Evolutionary conservation across 1,284 basidiomycete species (phyloP).

Genomic region (Sanghuangporus baumii): DNA sequence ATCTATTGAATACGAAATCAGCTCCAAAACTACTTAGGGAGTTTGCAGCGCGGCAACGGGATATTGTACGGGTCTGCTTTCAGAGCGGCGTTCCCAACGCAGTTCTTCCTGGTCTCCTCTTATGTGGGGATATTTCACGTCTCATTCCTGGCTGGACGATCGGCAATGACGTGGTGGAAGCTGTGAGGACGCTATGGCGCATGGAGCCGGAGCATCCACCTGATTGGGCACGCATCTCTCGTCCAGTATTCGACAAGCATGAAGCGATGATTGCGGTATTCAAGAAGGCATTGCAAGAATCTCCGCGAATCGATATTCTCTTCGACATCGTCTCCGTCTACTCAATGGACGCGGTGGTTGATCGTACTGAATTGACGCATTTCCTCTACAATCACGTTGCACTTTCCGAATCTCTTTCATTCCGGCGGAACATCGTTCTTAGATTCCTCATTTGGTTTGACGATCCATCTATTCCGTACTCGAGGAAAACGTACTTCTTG

Average conservation of each 20-base stretch:
- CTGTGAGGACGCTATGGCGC: conserved; percentile 71
- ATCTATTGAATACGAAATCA: conserved; percentile 71
- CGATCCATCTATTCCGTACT: conserved; percentile 59
- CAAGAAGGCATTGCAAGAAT: conserved; percentile 61
- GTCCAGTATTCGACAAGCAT: conserved; percentile 59
- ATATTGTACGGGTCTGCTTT: conserved; percentile 58
- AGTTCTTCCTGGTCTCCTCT: conserved; percentile 63
- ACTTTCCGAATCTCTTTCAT: conserved; percentile 52
- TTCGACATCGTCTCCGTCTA: conserved; percentile 87
- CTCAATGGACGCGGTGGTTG: conserved; percentile 77
- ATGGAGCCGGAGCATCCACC: conserved; percentile 33
- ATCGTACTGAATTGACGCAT: conserved; percentile 75
- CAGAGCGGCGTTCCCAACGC: conserved; percentile 48
- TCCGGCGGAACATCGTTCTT: conserved; percentile 79
- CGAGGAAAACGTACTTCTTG: conserved; percentile 83
- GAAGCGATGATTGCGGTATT: conserved; percentile 73
- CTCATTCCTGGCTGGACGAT: conserved; percentile 74
- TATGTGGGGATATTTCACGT: conserved; percentile 74
- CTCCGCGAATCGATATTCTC: conserved; percentile 78
- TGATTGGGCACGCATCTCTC: conserved; percentile 39
- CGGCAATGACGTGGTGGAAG: conserved; percentile 60
- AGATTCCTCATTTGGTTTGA: conserved; percentile 86
- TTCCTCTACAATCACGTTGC: conserved; percentile 91
- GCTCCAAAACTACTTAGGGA: conserved; percentile 77
- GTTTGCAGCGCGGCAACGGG: conserved; percentile 58